A percentile compares a stretch with the other conserved stretches of the same genome.
Evolutionary conservation across 805 yeast genomes (phyloP).

Genomic region (Ogataea chonburiensis): DNA sequence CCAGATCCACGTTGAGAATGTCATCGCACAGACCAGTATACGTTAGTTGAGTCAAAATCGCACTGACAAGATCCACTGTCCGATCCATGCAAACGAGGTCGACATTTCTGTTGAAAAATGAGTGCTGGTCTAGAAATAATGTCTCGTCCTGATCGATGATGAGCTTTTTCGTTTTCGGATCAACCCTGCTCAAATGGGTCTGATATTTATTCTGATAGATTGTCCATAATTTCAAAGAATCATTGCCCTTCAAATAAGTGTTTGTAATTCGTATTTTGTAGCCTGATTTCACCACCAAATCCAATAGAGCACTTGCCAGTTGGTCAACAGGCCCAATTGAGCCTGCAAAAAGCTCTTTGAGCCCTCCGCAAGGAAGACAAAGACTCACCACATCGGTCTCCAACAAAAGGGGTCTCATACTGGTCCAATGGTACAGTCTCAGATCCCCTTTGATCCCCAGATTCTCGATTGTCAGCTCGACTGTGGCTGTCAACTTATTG

Average conservation of each 20-base stretch:
- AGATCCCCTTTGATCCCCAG: conserved; percentile 31
- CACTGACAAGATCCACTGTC: conserved; percentile 68
- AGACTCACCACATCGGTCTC: conserved; percentile 45
- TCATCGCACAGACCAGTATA: conserved; percentile 85
- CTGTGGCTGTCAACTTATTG: conserved; percentile 13
- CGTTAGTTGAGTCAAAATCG: conserved; percentile 71
- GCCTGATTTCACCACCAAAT: conserved; percentile 41
- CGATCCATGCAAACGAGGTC: conserved; percentile 82
- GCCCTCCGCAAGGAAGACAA: conserved; percentile 36
- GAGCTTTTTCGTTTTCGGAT: conserved; percentile 35
- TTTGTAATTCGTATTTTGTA: conserved; percentile 50
- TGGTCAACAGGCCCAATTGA: conserved; percentile 46
- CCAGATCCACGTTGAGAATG: conserved; percentile 49
- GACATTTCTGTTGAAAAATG: conserved; percentile 44
- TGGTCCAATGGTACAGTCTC: conserved; percentile 24
- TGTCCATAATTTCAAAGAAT: conserved; percentile 48
- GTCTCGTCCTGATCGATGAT: conserved; percentile 36
- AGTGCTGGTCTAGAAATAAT: conserved; percentile 33
- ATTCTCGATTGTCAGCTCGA: conserved; percentile 22
- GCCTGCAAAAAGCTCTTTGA: conserved; percentile 43
- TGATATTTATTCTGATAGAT: conserved; percentile 36
- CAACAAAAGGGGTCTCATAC: conserved; percentile 22
- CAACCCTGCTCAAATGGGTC: conserved; percentile 30
- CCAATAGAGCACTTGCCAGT: conserved; percentile 50
- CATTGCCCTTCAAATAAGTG: conserved; percentile 58